phyloP scores from a whole-genome alignment of 768 basidiomycete species.

The Amanita molliuscula region DNA sequence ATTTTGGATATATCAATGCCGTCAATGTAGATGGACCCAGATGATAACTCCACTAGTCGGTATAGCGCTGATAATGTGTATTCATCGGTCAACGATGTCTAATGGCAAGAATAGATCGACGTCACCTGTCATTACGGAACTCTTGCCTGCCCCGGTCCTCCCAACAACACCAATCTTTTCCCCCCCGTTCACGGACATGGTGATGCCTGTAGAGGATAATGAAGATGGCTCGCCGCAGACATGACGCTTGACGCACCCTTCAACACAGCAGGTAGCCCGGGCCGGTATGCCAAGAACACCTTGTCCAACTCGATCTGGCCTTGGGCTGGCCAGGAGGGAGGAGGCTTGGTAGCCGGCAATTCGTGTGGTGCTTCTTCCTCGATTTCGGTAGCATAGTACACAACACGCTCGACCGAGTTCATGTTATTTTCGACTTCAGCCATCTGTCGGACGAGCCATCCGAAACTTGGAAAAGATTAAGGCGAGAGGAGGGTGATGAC shows the following conservation, averaged over 20 bases:
- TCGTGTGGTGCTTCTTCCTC: conserved; percentile 77
- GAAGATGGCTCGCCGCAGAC: neutral
- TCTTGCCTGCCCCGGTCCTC: conserved; percentile 82
- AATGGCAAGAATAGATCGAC: conserved; percentile 8
- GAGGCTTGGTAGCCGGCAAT: conserved; percentile 47
- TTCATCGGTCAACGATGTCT: neutral
- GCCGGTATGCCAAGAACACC: conserved; percentile 74
- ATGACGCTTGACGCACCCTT: conserved; percentile 28
- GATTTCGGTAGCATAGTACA: conserved; percentile 70
- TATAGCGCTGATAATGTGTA: conserved; percentile 52
- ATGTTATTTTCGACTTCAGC: conserved; percentile 91
- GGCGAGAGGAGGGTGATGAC: neutral
- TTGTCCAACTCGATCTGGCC: conserved; percentile 70
- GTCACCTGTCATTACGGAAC: conserved; percentile 71
- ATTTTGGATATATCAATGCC: conserved; percentile 76
- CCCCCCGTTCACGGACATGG: conserved; percentile 56
- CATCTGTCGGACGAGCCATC: conserved; percentile 66
- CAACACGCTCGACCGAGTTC: conserved; percentile 81
- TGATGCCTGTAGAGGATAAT: conserved; percentile 27
- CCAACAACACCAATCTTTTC: conserved; percentile 95
- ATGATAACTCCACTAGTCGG: conserved; percentile 70
- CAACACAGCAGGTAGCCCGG: conserved; percentile 82
- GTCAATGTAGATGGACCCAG: conserved; percentile 72
- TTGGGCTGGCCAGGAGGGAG: conserved; percentile 60
- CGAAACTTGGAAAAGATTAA: conserved; percentile 36